These are phyloP conservation scores for Phylloboletellus chloephorus DNA, from an alignment of 1,284 basidiomycete genomes.

Conservation along the genomic window DNA sequence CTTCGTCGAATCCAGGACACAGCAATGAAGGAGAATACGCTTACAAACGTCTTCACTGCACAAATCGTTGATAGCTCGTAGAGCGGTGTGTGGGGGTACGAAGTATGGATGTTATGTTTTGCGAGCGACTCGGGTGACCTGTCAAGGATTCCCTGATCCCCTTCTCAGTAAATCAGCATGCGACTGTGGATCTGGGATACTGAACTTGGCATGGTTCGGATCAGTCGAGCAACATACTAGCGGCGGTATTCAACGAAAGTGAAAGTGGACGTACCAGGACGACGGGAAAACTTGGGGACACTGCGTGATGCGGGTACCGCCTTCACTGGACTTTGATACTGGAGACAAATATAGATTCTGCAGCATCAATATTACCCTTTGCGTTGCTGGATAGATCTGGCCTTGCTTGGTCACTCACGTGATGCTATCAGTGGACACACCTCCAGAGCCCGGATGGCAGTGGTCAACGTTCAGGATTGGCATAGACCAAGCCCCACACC, in stretches of 20 bases:
- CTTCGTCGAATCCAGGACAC: slow-evolving; percentile 19
- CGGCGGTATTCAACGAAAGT: background rate
- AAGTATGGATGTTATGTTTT: slow-evolving; percentile 20
- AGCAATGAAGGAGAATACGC: slow-evolving; percentile 10
- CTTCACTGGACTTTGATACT: too few species aligned
- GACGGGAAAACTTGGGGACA: slow-evolving; percentile 11
- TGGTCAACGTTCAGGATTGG: too few species aligned
- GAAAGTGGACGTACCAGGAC: slow-evolving; percentile 10
- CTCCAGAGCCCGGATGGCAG: too few species aligned
- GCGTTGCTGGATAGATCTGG: too few species aligned
- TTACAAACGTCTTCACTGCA: slow-evolving; percentile 41
- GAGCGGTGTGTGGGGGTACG: slow-evolving; percentile 30
- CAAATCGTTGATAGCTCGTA: slow-evolving; percentile 36
- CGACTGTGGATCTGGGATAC: slow-evolving; percentile 14
- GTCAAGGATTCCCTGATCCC: slow-evolving; percentile 24
- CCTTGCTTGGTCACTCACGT: too few species aligned
- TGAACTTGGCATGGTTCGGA: slow-evolving; percentile 12
- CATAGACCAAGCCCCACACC: too few species aligned
- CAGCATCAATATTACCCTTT: too few species aligned
- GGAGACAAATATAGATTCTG: too few species aligned
- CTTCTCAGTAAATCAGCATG: slow-evolving; percentile 23
- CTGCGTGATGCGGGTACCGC: too few species aligned
- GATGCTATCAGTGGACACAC: too few species aligned
- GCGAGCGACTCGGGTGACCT: slow-evolving; percentile 23
- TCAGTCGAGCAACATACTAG: background rate